Percentiles rank a stretch among this genome's conserved stretches.
Evolutionary conservation across 495 filamentous ascomycete species (phyloP).

Genomic region (Penicillium soppii): DNA sequence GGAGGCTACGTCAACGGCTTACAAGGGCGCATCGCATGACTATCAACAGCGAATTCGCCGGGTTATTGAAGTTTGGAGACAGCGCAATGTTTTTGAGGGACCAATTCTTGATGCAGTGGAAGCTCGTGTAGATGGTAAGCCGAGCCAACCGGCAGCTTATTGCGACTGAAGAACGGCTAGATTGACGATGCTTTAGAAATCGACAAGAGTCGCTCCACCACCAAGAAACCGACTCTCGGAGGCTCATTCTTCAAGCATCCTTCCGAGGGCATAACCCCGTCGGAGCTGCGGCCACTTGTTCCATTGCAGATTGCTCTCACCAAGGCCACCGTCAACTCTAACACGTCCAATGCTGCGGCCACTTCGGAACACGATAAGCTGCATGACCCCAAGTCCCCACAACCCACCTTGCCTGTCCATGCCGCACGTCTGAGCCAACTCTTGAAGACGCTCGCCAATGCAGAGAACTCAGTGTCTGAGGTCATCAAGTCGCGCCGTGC

Average conservation of each 20-base stretch:
- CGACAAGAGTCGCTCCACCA: conserved; percentile 68
- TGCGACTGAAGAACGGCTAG: conserved; percentile 6
- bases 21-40: conserved; percentile 80
- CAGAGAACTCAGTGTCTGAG: conserved; percentile 88
- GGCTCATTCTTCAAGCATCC: conserved; percentile 65
- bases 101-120: conserved; percentile 79
- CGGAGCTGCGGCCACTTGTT: conserved; percentile 73
- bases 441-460: conserved; percentile 81
- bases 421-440: conserved; percentile 86
- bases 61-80: conserved; percentile 92
- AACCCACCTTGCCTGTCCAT: conserved; percentile 81
- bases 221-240: conserved; percentile 64
- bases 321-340: conserved; percentile 64
- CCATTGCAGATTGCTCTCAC: conserved; percentile 68
- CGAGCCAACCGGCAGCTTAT: background rate
- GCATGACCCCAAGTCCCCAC: conserved; percentile 60
- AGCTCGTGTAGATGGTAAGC: conserved; percentile 69
- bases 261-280: conserved; percentile 57
- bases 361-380: conserved; percentile 80
- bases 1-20: conserved; percentile 79
- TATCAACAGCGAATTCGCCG: conserved; percentile 83
- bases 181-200: conserved; percentile 55
- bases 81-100: conserved; percentile 78
- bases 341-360: conserved; percentile 62
- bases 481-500: conserved; percentile 81